Base-by-base conservation (phyloP, 2,329 filamentous ascomycete species). In the Ophiocordyceps robertsii region DNA sequence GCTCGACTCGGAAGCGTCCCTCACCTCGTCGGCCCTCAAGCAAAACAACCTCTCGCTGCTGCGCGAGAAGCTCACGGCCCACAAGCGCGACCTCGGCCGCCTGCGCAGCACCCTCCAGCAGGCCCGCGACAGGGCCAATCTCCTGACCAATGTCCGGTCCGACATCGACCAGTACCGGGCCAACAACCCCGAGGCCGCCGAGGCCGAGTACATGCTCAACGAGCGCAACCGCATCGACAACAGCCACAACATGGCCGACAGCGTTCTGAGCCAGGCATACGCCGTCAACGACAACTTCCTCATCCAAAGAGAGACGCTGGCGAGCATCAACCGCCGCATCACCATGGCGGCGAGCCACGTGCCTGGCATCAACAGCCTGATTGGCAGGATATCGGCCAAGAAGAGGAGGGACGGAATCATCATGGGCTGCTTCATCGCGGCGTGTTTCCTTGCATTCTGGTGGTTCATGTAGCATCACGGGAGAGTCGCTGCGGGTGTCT, bases 141-240 rank as follows among this genome's bases (percentile, higher is more conserved):
- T 98, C 29, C 78, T 98, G 43, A 83, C 81, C 42, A 92, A 87
- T 56, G 88, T 98, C 39, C 84, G 87, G 48, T 84, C 83, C 54
- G 92, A 98, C 61, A 96, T 96, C 61, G 76, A 87, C 61, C 80
- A 86, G 43, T 95, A 95, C 67, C 84, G 84, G 43, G 77, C 82
- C 40, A 78, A 77, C 44, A 92, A 94, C 58, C 85, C 86, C 9
- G 84, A 77, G 52, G 79, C 80, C 3, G 84, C 82, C 43, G 92
- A 96, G 66, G 87, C 87, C 38, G 90, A 98, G 47, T 98, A 96
- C 68, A 95, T 98, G 89, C 74, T 98, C 27, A 83, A 85, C 53
- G 92, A 98, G 72, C 76, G 92, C 41, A 69, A 72, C 47, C 77
- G 84, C 49, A 78, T 98, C 56, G 92, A 98, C 58, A 82, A 87